phyloP scores from a whole-genome alignment of 768 basidiomycete genomes.

The Psilocybe cubensis region DNA sequence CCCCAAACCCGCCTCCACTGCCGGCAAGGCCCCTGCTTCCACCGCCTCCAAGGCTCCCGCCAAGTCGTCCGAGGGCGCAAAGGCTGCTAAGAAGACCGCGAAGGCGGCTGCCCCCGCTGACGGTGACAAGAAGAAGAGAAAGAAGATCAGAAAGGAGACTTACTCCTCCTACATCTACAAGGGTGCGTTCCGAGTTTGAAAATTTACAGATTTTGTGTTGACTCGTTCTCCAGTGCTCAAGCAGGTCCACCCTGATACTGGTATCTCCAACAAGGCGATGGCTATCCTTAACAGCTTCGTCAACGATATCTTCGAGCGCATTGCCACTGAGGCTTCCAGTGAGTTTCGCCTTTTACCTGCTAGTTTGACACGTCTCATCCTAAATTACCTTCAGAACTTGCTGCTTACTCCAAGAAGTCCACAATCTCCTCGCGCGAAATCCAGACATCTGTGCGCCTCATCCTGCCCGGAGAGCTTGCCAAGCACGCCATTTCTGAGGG shows the following conservation, averaged over 20 bases:
- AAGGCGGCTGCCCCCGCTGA: constrained; percentile 65
- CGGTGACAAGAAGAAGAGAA: constrained; percentile 86
- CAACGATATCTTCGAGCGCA: constrained; percentile 95
- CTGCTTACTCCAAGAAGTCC: constrained; percentile 97
- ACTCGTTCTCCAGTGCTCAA: constrained; percentile 67
- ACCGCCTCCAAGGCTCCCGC: constrained; percentile 77
- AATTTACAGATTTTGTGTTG: not conserved
- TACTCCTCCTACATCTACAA: constrained; percentile 95
- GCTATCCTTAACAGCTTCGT: constrained; percentile 96
- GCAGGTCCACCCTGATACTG: constrained; percentile 98
- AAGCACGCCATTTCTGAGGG: constrained; percentile 96
- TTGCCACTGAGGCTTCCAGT: constrained; percentile 91
- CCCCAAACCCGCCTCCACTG: constrained; percentile 83
- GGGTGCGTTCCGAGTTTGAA: constrained; percentile 44
- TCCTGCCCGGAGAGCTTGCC: constrained; percentile 94
- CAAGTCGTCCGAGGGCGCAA: constrained; percentile 60
- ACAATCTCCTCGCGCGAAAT: constrained; percentile 99
- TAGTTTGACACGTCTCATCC: constrained; percentile 2
- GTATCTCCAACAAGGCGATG: constrained; percentile 99
- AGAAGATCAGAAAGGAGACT: constrained; percentile 87
- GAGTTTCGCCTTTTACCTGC: constrained; percentile 25
- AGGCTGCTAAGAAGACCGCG: constrained; percentile 83
- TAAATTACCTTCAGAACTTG: constrained; percentile 68
- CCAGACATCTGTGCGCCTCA: constrained; percentile 94
- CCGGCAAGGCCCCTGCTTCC: constrained; percentile 80